phyloP scores from a whole-genome alignment of 306 rosid genomes.

The Fragaria iinumae region DNA sequence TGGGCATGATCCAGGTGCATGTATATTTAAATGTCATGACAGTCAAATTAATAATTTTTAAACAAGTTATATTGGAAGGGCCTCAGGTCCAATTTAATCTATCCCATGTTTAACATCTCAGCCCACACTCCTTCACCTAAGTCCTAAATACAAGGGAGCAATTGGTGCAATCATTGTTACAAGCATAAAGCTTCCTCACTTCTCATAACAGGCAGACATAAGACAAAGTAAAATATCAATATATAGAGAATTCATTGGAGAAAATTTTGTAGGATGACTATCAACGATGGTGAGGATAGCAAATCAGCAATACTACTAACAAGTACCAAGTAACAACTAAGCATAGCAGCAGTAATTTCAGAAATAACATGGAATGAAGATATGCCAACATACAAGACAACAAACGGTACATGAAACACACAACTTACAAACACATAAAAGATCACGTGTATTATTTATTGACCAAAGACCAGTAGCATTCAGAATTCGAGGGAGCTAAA shows the following conservation, averaged over 20 bases:
- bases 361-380: neutral
- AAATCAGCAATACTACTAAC: neutral
- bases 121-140: neutral
- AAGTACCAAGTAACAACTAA: neutral
- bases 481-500: conserved; percentile 15
- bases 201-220: neutral
- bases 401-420: neutral
- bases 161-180: neutral
- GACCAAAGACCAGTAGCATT: neutral
- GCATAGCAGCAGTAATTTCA: neutral
- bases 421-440: neutral
- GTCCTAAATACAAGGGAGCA: neutral
- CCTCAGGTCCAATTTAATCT: neutral
- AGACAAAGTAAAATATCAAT: neutral
- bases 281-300: neutral
- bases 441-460: neutral
- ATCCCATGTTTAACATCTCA: neutral
- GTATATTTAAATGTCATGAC: neutral
- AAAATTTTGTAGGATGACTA: neutral
- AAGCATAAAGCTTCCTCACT: neutral
- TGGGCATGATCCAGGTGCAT: neutral
- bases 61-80: neutral
- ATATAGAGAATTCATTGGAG: neutral
- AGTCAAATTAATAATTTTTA: neutral
- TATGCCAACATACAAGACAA: neutral